A percentile compares a stretch with the other conserved stretches of the same genome.
Conservation (phyloP, 805 yeast genomes). For the Helenozyma rhizophorensis region DNA sequence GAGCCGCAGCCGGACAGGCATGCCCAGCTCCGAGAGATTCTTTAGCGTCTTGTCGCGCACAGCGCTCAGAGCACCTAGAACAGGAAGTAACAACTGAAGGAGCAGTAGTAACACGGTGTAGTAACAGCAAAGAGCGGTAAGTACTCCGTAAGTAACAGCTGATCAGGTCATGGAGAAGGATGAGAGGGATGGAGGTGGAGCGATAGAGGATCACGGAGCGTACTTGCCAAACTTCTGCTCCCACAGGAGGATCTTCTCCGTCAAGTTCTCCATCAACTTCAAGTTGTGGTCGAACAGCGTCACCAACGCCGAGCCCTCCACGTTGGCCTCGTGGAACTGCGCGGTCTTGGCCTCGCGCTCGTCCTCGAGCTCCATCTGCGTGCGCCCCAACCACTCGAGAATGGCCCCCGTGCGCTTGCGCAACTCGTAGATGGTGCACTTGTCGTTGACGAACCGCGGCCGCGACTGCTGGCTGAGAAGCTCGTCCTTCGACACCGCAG, state of each 20-base stretch:
- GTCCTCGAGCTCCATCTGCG: slow-evolving; percentile 75
- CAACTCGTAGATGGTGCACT: slow-evolving; percentile 77
- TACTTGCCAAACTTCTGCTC: slow-evolving; percentile 64
- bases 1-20: slow-evolving; percentile 32
- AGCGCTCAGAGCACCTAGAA: too few relatives aligned
- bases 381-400: slow-evolving; percentile 82
- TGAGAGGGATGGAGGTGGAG: too few relatives aligned
- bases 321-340: slow-evolving; percentile 8
- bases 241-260: slow-evolving; percentile 72
- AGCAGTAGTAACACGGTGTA: too few relatives aligned
- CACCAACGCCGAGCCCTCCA: slow-evolving; percentile 5
- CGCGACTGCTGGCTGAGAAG: slow-evolving; percentile 67
- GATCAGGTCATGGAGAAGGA: too few relatives aligned
- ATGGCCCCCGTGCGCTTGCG: slow-evolving; percentile 85
- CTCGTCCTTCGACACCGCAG: slow-evolving; percentile 34
- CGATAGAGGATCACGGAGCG: slow-evolving; percentile 41
- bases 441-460: slow-evolving; percentile 78
- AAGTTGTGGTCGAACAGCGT: slow-evolving; percentile 52
- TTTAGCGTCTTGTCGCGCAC: too few relatives aligned
- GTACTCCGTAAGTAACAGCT: too few relatives aligned
- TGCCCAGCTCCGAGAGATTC: slow-evolving; percentile 36
- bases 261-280: slow-evolving; percentile 63
- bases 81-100: too few relatives aligned
- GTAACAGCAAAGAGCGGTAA: too few relatives aligned
- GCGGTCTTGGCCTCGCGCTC: slow-evolving; percentile 34